A percentile compares a stretch with the other conserved stretches of the same genome.
These are phyloP conservation scores for Hypoxylon sp. DNA, from an alignment of 2,329 filamentous ascomycete species.

Conservation along the genomic window DNA sequence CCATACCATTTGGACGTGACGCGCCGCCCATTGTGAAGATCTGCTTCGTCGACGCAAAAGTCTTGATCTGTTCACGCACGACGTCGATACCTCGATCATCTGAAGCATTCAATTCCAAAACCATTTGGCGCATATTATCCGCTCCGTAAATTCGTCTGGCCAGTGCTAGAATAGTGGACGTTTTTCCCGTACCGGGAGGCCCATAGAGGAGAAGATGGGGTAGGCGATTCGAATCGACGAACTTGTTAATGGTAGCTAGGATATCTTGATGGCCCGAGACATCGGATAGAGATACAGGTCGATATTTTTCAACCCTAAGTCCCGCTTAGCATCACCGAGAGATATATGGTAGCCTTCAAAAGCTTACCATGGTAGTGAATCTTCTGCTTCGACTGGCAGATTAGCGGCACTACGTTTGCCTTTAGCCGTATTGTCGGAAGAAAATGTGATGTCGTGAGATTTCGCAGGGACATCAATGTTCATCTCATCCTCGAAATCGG, in stretches of 20 bases:
- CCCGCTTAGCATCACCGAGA: conserved; percentile 59
- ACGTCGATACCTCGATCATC: conserved; percentile 99
- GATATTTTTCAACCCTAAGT: conserved; percentile 89
- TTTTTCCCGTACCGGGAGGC: conserved; percentile 96
- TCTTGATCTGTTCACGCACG: conserved; percentile 99
- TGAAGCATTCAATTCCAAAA: conserved; percentile 96
- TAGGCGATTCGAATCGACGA: conserved; percentile 92
- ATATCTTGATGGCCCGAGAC: conserved; percentile 98
- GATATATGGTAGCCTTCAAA: conserved; percentile 33
- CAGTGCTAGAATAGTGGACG: conserved; percentile 93
- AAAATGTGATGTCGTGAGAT: conserved; percentile 74
- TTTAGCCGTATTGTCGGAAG: conserved; percentile 80
- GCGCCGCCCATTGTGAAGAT: conserved; percentile 83
- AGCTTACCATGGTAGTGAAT: conserved; percentile 88
- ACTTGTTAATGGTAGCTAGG: conserved; percentile 96
- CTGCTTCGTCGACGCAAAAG: conserved; percentile 97
- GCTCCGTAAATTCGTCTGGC: conserved; percentile 92
- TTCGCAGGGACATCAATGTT: conserved; percentile 68
- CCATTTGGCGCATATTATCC: conserved; percentile 97
- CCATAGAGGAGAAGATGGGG: conserved; percentile 98
- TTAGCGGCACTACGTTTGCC: conserved; percentile 95
- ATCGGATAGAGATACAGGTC: conserved; percentile 88
- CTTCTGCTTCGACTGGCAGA: conserved; percentile 92
- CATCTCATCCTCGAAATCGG: conserved; percentile 74
- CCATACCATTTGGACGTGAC: conserved; percentile 66